These are phyloP conservation scores for Daucus carota DNA, from an alignment of 129 eudicot genomes.

Conservation along the genomic window DNA sequence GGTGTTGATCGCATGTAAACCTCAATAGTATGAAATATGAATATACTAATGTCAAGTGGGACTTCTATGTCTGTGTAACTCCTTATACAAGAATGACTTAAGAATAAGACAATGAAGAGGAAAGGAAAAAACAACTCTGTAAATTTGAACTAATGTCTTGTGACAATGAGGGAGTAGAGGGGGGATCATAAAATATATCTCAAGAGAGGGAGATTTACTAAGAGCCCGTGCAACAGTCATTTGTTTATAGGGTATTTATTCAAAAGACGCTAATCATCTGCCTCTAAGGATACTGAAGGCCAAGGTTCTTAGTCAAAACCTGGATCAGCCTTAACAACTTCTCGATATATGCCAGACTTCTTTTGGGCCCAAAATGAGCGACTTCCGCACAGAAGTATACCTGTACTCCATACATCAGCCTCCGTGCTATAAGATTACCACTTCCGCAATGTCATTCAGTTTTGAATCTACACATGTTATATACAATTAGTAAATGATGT, in stretches of 20 bases:
- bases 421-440: conserved; percentile 75
- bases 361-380: conserved; percentile 89
- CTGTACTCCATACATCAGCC: conserved; percentile 87
- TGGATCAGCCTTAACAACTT: conserved; percentile 70
- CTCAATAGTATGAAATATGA: conserved; percentile 59
- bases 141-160: no score
- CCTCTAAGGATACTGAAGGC: conserved; percentile 55
- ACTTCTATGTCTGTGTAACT: conserved; percentile 34
- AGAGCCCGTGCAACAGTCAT: conserved; percentile 81
- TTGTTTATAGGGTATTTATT: conserved; percentile 64
- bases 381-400: conserved; percentile 78
- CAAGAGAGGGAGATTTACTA: conserved; percentile 33
- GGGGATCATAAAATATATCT: no score
- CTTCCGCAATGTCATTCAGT: conserved; percentile 81
- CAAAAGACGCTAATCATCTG: conserved; percentile 55
- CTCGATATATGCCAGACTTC: conserved; percentile 72
- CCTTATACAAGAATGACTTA: conserved; percentile 86
- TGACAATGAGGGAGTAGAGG: no score
- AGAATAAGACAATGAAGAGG: not conserved
- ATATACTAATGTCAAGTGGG: conserved; percentile 50
- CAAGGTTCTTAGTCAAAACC: conserved; percentile 63
- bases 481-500: conserved; percentile 1
- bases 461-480: conserved; percentile 47
- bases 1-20: conserved; percentile 68
- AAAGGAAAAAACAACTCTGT: not conserved